phyloP scores from a whole-genome alignment of 768 basidiomycete genomes.

The Russula sp. region DNA sequence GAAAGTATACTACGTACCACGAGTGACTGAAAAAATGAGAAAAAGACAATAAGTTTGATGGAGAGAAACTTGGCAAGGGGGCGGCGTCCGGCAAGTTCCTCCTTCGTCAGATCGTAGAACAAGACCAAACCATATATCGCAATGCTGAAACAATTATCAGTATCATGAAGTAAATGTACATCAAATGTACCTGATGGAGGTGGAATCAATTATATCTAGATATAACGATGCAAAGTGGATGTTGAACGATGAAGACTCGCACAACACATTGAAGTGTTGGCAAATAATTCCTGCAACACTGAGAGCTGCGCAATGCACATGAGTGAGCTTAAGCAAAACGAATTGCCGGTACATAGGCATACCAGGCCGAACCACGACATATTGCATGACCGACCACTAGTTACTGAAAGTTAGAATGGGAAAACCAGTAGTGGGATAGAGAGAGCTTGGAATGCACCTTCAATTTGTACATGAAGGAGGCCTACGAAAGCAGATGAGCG shows the following conservation, averaged over 20 bases:
- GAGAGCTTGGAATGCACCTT: constrained; percentile 48
- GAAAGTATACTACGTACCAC: constrained; percentile 41
- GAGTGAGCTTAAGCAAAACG: constrained; percentile 7
- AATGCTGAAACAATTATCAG: constrained; percentile 44
- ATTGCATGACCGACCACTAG: constrained; percentile 88
- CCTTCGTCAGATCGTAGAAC: constrained; percentile 78
- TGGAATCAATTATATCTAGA: constrained; percentile 68
- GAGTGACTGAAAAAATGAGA: constrained; percentile 85
- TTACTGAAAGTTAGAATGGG: constrained; percentile 14
- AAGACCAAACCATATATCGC: constrained; percentile 83
- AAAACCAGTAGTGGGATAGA: constrained; percentile 5
- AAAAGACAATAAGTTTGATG: constrained; percentile 85
- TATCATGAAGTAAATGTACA: too few relatives aligned
- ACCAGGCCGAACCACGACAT: constrained; percentile 69
- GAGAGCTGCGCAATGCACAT: constrained; percentile 39
- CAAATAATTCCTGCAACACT: constrained; percentile 81
- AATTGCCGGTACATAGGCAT: constrained; percentile 4
- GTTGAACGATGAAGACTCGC: constrained; percentile 58
- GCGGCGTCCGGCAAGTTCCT: constrained; percentile 70
- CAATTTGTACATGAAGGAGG: constrained; percentile 87
- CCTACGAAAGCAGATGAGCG: constrained; percentile 39
- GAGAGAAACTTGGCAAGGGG: constrained; percentile 83
- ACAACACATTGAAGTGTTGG: constrained; percentile 65
- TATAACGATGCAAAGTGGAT: constrained; percentile 65
- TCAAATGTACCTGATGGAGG: constrained; percentile 69